Conservation (phyloP, 2,329 filamentous ascomycete genomes). For the Nannizzia gypsea region DNA sequence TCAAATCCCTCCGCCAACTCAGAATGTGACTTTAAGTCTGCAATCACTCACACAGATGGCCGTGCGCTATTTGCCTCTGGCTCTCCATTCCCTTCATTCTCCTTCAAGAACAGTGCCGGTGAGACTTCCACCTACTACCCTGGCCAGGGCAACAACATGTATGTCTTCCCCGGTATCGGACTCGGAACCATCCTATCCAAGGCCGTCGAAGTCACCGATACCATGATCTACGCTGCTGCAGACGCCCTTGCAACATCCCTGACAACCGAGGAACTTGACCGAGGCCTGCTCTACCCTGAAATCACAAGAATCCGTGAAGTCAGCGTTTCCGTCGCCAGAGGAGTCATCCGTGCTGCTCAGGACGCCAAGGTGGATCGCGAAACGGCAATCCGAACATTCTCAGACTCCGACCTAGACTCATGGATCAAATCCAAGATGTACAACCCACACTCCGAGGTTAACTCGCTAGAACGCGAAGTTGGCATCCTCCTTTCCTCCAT, state of each 20-base stretch:
- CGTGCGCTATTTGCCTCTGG: conserved; percentile 89
- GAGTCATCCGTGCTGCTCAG: conserved; percentile 87
- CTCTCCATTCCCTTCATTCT: conserved; percentile 72
- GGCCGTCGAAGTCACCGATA: conserved; percentile 72
- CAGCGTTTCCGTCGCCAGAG: conserved; percentile 70
- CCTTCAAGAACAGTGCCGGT: conserved; percentile 48
- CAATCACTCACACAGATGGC: conserved; percentile 80
- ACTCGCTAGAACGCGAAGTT: conserved; percentile 36
- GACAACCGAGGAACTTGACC: conserved; percentile 66
- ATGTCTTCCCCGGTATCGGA: conserved; percentile 93
- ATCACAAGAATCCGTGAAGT: conserved; percentile 88
- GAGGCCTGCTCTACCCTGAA: conserved; percentile 79
- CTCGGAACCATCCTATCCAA: conserved; percentile 88
- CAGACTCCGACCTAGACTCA: conserved; percentile 33
- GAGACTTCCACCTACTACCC: conserved; percentile 57
- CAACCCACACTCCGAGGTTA: conserved; percentile 37
- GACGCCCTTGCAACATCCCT: conserved; percentile 67
- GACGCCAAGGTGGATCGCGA: conserved; percentile 57
- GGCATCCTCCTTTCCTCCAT: conserved; percentile 30
- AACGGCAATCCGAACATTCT: conserved; percentile 33
- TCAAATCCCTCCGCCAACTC: conserved; percentile 95
- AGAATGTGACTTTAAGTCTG: conserved; percentile 94
- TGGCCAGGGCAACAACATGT: conserved; percentile 71
- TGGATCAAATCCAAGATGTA: conserved; percentile 42
- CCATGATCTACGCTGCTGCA: conserved; percentile 94